These are phyloP conservation scores for Sarocladium brachiariae DNA, from an alignment of 2,329 filamentous ascomycete genomes.

Conservation along the genomic window DNA sequence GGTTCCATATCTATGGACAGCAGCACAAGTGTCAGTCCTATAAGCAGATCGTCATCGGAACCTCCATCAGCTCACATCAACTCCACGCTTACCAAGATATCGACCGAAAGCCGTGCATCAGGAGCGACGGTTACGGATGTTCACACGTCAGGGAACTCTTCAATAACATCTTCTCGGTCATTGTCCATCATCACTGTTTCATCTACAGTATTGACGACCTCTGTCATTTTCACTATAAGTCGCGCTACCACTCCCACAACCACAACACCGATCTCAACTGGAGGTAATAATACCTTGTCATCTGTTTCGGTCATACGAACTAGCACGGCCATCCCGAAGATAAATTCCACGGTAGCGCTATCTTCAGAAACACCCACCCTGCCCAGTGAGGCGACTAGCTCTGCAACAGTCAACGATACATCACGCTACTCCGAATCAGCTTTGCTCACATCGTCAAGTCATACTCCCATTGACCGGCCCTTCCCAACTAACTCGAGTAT, in stretches of 20 bases:
- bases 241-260: neutral
- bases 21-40: neutral
- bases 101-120: neutral
- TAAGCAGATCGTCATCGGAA: neutral
- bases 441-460: constrained; percentile 1
- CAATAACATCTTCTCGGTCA: neutral
- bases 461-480: no score
- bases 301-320: no score
- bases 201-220: neutral
- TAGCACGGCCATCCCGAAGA: no score
- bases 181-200: neutral
- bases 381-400: neutral
- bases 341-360: no score
- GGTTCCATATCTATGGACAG: no score
- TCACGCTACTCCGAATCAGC: neutral
- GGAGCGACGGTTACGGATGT: neutral
- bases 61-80: neutral
- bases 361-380: no score
- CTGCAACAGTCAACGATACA: neutral
- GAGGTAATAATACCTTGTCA: neutral
- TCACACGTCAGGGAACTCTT: neutral
- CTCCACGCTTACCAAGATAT: neutral
- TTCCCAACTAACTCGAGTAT: no score
- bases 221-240: neutral
- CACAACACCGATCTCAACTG: neutral